Conservation (phyloP, 345 rosid genomes). For the Isatis tinctoria region DNA sequence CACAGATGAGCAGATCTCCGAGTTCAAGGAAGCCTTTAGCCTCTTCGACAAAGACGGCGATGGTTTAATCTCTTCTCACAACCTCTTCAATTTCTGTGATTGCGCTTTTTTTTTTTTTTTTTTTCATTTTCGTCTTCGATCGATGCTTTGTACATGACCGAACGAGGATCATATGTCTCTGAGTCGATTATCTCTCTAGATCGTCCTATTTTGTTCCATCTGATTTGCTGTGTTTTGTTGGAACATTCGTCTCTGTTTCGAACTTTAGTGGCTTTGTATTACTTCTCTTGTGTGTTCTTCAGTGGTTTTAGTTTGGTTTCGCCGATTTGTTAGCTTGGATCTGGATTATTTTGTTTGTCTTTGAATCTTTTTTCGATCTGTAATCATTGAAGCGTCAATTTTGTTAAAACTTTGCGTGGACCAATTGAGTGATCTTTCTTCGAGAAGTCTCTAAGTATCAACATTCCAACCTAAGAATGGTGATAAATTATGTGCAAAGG, state of each 20-base stretch:
- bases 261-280: background rate
- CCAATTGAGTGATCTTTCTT: background rate
- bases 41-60: constrained; percentile 37
- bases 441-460: background rate
- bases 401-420: background rate
- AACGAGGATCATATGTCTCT: background rate
- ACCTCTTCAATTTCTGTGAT: background rate
- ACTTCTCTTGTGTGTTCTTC: background rate
- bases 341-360: background rate
- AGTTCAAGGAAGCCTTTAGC: constrained; percentile 34
- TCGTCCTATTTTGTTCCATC: background rate
- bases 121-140: background rate
- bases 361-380: background rate
- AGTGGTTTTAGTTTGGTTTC: background rate
- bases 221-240: background rate
- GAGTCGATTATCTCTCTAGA: background rate
- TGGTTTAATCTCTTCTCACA: constrained; percentile 6
- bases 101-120: background rate
- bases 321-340: background rate
- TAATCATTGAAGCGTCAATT: too few relatives aligned
- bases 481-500: background rate
- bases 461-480: too few relatives aligned
- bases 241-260: background rate
- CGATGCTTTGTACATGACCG: background rate
- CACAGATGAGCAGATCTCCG: constrained; percentile 33